Evolutionary conservation across 2,329 filamentous ascomycete genomes (phyloP).

Genomic region (Rhinocladiella mackenziei): DNA sequence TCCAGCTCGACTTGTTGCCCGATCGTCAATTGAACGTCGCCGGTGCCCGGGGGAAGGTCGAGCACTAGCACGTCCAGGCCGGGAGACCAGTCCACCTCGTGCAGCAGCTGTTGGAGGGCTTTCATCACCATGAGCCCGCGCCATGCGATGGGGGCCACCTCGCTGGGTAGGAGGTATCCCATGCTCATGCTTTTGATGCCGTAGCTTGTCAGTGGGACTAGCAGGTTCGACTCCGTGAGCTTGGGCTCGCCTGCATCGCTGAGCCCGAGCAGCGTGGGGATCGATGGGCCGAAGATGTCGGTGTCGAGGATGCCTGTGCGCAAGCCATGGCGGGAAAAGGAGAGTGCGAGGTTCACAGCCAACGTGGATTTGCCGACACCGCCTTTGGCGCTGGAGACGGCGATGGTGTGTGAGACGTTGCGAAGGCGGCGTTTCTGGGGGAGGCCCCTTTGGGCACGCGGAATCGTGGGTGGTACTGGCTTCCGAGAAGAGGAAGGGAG

Average conservation of each 20-base stretch:
- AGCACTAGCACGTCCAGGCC: conserved; percentile 77
- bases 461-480: too few relatives aligned
- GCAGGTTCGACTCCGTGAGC: conserved; percentile 54
- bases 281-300: conserved; percentile 93
- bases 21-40: conserved; percentile 94
- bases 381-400: conserved; percentile 95
- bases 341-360: conserved; percentile 78
- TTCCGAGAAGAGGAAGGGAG: conserved; percentile 58
- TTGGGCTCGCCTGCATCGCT: conserved; percentile 37
- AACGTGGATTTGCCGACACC: conserved; percentile 98
- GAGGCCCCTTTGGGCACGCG: conserved; percentile 44
- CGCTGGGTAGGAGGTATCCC: conserved; percentile 74
- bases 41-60: conserved; percentile 89
- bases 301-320: conserved; percentile 86
- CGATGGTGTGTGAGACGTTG: conserved; percentile 85
- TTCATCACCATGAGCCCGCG: conserved; percentile 97
- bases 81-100: conserved; percentile 74
- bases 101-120: conserved; percentile 87
- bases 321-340: conserved; percentile 77
- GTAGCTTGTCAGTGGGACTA: conserved; percentile 87
- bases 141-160: conserved; percentile 84
- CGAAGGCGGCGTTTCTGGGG: conserved; percentile 76
- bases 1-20: conserved; percentile 89
- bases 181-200: conserved; percentile 98
- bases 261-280: conserved; percentile 83